phyloP scores from a whole-genome alignment of 352 stramenopile genomes.

The Elongisporangium undulatum region DNA sequence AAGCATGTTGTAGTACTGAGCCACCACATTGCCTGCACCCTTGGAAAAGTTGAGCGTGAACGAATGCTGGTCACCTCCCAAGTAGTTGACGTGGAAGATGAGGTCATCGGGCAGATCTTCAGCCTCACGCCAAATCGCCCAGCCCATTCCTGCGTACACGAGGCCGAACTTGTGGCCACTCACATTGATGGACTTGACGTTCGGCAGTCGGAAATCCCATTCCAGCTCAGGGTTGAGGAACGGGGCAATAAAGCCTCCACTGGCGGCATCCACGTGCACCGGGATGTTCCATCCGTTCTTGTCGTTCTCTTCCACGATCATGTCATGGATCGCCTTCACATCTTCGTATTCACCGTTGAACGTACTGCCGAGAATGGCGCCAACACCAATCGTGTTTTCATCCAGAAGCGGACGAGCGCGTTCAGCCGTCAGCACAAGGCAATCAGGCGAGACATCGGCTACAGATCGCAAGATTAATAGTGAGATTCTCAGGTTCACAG shows the following conservation, averaged over 20 bases:
- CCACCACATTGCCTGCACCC: constrained; percentile 84
- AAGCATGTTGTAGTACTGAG: constrained; percentile 93
- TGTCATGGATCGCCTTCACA: constrained; percentile 87
- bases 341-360: constrained; percentile 94
- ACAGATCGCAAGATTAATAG: neutral
- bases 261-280: constrained; percentile 90
- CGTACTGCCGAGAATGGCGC: constrained; percentile 89
- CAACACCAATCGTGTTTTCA: constrained; percentile 92
- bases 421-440: constrained; percentile 82
- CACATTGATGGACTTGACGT: constrained; percentile 93
- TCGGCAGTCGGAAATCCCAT: constrained; percentile 89
- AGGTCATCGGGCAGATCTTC: constrained; percentile 82
- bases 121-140: constrained; percentile 86
- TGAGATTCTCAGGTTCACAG: neutral
- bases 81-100: constrained; percentile 91
- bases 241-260: constrained; percentile 90
- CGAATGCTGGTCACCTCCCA: constrained; percentile 87
- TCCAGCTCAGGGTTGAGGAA: constrained; percentile 87
- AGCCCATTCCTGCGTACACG: constrained; percentile 91
- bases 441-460: constrained; percentile 82
- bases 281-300: constrained; percentile 80
- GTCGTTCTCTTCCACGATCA: constrained; percentile 82
- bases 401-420: constrained; percentile 74
- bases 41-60: constrained; percentile 95
- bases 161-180: constrained; percentile 94